Conservation (phyloP, 305 asterid species). For the Euphrasia arctica region DNA sequence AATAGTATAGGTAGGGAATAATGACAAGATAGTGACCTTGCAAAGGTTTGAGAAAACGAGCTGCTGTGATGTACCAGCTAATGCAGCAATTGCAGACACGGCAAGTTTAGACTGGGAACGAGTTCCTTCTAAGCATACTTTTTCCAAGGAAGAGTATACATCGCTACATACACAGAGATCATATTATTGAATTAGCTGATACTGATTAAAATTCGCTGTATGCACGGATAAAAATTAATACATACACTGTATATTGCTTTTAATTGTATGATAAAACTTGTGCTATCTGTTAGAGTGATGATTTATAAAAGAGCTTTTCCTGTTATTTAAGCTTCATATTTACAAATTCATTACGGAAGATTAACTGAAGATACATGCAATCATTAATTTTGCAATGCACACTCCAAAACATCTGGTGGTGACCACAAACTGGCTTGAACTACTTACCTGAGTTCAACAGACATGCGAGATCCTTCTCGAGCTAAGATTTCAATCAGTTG, state of each 20-base stretch:
- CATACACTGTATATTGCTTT: background rate
- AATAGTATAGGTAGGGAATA: slow-evolving; percentile 18
- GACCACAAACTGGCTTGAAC: slow-evolving; percentile 22
- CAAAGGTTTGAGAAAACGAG: slow-evolving; percentile 47
- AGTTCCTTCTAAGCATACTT: slow-evolving; percentile 72
- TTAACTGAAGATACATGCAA: background rate
- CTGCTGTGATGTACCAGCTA: slow-evolving; percentile 54
- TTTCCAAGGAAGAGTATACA: slow-evolving; percentile 66
- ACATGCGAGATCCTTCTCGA: slow-evolving; percentile 50
- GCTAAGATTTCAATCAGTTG: slow-evolving; percentile 68
- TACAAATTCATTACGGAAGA: no score
- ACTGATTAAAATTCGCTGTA: background rate
- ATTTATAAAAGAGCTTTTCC: background rate
- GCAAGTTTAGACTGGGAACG: slow-evolving; percentile 79
- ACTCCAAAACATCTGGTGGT: slow-evolving; percentile 23
- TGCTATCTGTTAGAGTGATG: background rate
- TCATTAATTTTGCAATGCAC: slow-evolving; percentile 18
- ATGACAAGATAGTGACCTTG: slow-evolving; percentile 51
- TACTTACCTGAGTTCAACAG: slow-evolving; percentile 62
- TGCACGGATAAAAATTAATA: slow-evolving; percentile 7
- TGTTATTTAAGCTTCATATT: background rate
- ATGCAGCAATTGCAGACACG: slow-evolving; percentile 67
- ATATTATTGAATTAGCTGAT: slow-evolving; percentile 11
- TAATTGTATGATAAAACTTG: slow-evolving; percentile 6
- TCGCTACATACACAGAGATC: slow-evolving; percentile 49